Base-by-base conservation (phyloP, 2,329 filamentous ascomycete genomes). In the Ophiostoma himal-ulmi region DNA sequence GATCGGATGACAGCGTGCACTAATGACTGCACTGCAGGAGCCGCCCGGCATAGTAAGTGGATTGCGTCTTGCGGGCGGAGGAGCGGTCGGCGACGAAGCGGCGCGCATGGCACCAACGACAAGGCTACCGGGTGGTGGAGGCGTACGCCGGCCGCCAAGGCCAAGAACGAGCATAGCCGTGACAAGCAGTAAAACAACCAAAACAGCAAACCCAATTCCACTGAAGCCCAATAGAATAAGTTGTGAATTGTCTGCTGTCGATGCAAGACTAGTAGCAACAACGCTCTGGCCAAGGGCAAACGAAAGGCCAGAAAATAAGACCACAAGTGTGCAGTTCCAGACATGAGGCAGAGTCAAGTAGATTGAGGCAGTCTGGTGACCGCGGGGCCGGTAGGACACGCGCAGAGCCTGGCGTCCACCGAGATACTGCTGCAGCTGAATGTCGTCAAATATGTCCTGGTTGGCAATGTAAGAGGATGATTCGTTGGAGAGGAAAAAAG, bases 1-100 rank as follows among this genome's bases (percentile, higher is more conserved):
- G 22, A 76, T 73, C 5, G 80, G 77, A 70, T 85, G 83, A 76
- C 83, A 85, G 68, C 81, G 77, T 34, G 84, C 80, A 75, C 81
- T 82, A 72, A 86, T 75, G n/a, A 85, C 83, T 10, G 83, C 84
- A 72, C 82, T 84, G 77, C 84, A 86, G 60, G 80, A 78, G 13
- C 84, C 84, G 39, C 81, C 83, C 30, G 75, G 76, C 48, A 86
- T 74, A 1, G 79, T 79, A 34, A 86, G 80, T 30, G 84, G 84
- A 77, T 86, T 86, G 1, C 82, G 62, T 22, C 83, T 20, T 26
- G 26, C 22, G 7, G 52, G n/a, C 5, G 48, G 30, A 20, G 66
- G n/a, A 44, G 66, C 22, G 36, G 41, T 17, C 5, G 41, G 39
- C 2, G 44, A 34, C 11, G 67, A 54, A 57, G 44, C 44, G 5